phyloP scores from a whole-genome alignment of 2,329 filamentous ascomycete species.

The Stemphylium vesicarium region DNA sequence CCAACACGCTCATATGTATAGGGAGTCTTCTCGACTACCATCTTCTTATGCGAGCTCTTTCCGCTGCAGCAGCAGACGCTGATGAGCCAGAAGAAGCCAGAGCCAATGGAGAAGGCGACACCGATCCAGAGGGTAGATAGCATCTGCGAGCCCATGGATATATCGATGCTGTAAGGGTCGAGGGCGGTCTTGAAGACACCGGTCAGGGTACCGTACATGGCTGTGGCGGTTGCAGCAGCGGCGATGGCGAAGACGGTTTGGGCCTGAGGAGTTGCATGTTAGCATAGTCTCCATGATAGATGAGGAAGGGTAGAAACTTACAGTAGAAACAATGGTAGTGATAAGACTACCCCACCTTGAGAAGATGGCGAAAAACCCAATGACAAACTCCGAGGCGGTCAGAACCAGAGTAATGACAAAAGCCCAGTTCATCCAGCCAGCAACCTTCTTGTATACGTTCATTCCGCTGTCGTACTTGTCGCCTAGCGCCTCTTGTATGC shows the following conservation, averaged over 20 bases:
- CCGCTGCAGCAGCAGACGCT: conserved; percentile 91
- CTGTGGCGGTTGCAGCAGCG: conserved; percentile 75
- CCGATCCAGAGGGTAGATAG: conserved; percentile 79
- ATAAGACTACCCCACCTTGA: conserved; percentile 80
- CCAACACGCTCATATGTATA: conserved; percentile 66
- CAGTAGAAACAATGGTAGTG: conserved; percentile 75
- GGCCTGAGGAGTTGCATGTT: conserved; percentile 42
- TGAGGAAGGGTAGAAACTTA: conserved; percentile 56
- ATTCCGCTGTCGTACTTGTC: conserved; percentile 70
- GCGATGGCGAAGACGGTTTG: conserved; percentile 65
- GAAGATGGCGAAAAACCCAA: conserved; percentile 84
- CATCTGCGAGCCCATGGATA: conserved; percentile 71
- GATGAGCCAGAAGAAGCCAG: conserved; percentile 88
- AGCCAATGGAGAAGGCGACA: conserved; percentile 75
- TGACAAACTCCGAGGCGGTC: conserved; percentile 73
- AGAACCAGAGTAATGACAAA: conserved; percentile 76
- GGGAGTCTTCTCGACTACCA: conserved; percentile 65
- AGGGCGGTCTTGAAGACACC: conserved; percentile 71
- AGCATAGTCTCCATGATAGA: conserved; percentile 43
- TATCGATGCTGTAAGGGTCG: conserved; percentile 73
- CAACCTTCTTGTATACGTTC: conserved; percentile 73
- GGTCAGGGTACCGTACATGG: conserved; percentile 72
- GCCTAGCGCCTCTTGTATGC: conserved; percentile 63
- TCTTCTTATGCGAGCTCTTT: conserved; percentile 54
- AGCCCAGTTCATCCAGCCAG: conserved; percentile 82